phyloP scores from a whole-genome alignment of 768 basidiomycete genomes.

The Suillus sp. region DNA sequence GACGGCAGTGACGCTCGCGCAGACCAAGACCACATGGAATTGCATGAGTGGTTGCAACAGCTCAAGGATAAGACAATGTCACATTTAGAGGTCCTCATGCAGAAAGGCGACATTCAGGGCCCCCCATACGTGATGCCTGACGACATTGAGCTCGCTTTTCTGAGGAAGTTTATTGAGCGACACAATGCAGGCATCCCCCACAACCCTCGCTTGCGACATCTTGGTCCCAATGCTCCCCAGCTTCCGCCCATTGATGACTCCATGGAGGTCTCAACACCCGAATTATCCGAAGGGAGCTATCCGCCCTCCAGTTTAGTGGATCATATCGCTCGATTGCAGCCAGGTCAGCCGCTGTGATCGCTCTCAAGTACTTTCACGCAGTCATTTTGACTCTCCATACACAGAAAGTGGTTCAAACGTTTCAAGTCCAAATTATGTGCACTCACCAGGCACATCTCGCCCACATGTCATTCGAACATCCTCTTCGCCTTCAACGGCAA shows the following conservation, averaged over 20 bases:
- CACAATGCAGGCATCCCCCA: slow-evolving; percentile 76
- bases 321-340: slow-evolving; percentile 37
- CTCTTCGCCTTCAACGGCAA: slow-evolving; percentile 52
- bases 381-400: slow-evolving; percentile 10
- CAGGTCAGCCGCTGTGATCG: slow-evolving; percentile 27
- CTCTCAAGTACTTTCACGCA: not conserved
- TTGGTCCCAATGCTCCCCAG: slow-evolving; percentile 32
- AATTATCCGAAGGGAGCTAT: slow-evolving; percentile 37
- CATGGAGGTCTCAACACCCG: slow-evolving; percentile 37
- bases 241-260: slow-evolving; percentile 36
- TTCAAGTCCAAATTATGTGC: slow-evolving; percentile 35
- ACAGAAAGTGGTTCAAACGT: slow-evolving; percentile 32
- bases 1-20: slow-evolving; percentile 61
- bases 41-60: slow-evolving; percentile 87
- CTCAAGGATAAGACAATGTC: slow-evolving; percentile 90
- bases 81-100: slow-evolving; percentile 83
- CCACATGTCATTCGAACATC: slow-evolving; percentile 46
- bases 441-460: slow-evolving; percentile 34
- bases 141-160: slow-evolving; percentile 73
- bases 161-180: slow-evolving; percentile 81
- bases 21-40: slow-evolving; percentile 87
- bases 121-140: slow-evolving; percentile 84
- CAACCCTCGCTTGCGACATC: slow-evolving; percentile 75
- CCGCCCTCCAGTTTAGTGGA: slow-evolving; percentile 32
- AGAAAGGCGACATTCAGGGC: slow-evolving; percentile 83